Evolutionary conservation across 192 early-diverging fungal genomes (phyloP), one percentile per base, ranked within the genome.

Genomic region (Coemansia sp.): DNA sequence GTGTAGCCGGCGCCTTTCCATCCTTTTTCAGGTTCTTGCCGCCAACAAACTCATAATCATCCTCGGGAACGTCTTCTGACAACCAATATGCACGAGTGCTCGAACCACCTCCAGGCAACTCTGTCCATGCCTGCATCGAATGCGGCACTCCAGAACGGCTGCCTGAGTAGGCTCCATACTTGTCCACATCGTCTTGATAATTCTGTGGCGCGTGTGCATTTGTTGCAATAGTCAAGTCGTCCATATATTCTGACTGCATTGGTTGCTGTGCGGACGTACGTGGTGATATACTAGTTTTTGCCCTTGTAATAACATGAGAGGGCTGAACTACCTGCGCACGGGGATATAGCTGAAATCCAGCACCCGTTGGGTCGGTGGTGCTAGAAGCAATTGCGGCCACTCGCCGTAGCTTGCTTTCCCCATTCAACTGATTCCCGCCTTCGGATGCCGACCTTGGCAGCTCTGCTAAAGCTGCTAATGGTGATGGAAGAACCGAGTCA

Each of bases 31-130:
- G 6, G n/a, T n/a, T 33, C 25, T 51, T 67, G 8, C 63, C 63
- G 19, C 70, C 70, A 19, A 71, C 53, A 50, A 71, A 64, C 54
- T 71, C 70, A 30, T 71, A 71, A 1, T 77, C 68, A 32, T 73
- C 71, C 24, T 66, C 70, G 1, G 76, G 76, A 11, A 27, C 71
- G 6, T 70, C 76, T n/a, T 79, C 76, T 1, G 71, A 79, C n/a
- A 73, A 64, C 76, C 76, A 79, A 24, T 61, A 52, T 14, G 61
- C 62, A 17, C 68, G 51, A 27, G 31, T 64, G 19, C 59, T 54
- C 7, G 36, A 33, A 22, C 68, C 42, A 3, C 23, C 24, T 20
- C 66, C 70, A 9, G 59, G 59, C 32, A 64, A n/a, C 64, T 54
- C 2, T 52, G 50, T 30, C 36, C 39, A 46, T 30, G 23, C 24